Conservation (phyloP, 2,329 filamentous ascomycete genomes). For the Ophioceras dolichostomum region DNA sequence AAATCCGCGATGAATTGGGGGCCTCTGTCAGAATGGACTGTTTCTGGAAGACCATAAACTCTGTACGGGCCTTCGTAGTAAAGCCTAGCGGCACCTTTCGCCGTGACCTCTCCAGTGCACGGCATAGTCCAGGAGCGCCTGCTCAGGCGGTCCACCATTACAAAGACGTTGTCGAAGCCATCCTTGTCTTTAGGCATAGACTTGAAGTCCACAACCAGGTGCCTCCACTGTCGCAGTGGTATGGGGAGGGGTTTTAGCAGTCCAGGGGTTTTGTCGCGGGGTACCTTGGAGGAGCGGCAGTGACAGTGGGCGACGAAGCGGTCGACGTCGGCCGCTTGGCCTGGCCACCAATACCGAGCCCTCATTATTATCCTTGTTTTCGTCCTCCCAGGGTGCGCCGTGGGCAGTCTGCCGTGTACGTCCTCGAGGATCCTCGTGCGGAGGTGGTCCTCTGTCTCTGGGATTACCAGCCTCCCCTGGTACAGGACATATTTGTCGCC, state of each 20-base stretch:
- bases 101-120: neutral
- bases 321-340: neutral
- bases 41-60: neutral
- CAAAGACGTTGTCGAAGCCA: neutral
- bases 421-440: neutral
- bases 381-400: neutral
- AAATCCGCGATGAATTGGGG: neutral
- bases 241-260: neutral
- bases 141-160: neutral
- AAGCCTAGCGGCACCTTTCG: neutral
- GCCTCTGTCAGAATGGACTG: neutral
- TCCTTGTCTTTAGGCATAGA: neutral
- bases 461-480: neutral
- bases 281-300: neutral
- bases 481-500: neutral
- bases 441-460: neutral
- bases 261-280: neutral
- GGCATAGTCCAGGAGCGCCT: neutral
- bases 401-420: neutral
- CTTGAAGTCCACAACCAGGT: neutral
- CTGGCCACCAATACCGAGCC: neutral
- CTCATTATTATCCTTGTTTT: neutral
- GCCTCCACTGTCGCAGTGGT: too few relatives aligned
- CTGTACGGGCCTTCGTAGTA: neutral
- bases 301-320: neutral